These are phyloP conservation scores for Yarrowia keelungensis DNA, from an alignment of 805 yeast species.

Conservation along the genomic window DNA sequence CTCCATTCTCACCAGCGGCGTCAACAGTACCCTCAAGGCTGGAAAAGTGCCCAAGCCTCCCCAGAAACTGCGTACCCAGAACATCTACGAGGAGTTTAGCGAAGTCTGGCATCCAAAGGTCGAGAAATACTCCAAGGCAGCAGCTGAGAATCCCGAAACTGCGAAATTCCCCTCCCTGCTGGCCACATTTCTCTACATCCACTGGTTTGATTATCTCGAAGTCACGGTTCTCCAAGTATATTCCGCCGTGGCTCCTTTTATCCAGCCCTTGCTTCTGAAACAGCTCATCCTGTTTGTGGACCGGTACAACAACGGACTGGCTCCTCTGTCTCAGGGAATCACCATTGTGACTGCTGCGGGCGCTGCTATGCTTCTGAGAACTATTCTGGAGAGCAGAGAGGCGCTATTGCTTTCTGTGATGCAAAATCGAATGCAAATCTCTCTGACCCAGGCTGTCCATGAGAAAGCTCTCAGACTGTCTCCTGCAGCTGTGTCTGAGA, in stretches of 20 bases:
- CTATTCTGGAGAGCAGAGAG: neutral
- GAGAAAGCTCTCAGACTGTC: constrained; percentile 1
- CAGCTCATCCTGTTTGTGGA: constrained; percentile 2
- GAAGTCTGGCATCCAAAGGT: neutral
- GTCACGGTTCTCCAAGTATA: neutral
- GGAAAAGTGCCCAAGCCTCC: neutral
- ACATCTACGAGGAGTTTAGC: neutral
- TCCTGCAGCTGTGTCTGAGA: neutral
- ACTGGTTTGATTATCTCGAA: neutral
- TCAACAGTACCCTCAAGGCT: neutral
- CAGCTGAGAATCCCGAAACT: neutral
- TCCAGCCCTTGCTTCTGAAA: neutral
- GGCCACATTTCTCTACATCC: neutral
- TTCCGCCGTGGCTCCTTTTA: neutral
- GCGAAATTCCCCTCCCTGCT: neutral
- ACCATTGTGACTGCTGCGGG: neutral
- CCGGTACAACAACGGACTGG: neutral
- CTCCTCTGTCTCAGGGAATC: constrained; percentile 5
- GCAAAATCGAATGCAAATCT: neutral
- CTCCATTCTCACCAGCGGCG: neutral
- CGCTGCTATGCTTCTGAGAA: neutral
- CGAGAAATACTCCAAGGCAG: neutral
- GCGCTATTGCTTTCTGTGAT: neutral
- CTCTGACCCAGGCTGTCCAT: neutral
- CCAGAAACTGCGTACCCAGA: neutral